Percentiles rank a stretch among this genome's conserved stretches.
phyloP scores from a whole-genome alignment of 2,329 filamentous ascomycete species.

The Aspergillus spinulosporus region DNA sequence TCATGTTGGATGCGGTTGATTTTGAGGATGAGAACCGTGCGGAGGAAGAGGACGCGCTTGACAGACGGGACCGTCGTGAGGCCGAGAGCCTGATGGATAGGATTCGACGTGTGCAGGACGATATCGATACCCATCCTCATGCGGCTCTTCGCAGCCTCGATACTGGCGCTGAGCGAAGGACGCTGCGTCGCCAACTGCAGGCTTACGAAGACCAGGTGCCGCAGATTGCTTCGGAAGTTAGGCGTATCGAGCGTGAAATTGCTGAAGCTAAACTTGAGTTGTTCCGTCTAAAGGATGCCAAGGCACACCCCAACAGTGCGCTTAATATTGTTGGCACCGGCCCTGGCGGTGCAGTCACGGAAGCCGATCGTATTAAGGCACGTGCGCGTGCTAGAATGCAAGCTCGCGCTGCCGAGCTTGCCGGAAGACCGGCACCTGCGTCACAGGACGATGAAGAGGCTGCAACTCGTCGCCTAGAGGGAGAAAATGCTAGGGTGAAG shows the following conservation, averaged over 20 bases:
- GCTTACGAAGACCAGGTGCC: conserved; percentile 85
- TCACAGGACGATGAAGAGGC: conserved; percentile 69
- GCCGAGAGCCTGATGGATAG: conserved; percentile 92
- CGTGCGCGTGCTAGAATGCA: conserved; percentile 98
- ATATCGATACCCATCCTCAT: conserved; percentile 90
- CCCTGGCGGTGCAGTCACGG: conserved; percentile 84
- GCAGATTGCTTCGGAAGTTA: conserved; percentile 86
- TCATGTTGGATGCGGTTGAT: conserved; percentile 92
- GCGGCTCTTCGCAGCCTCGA: conserved; percentile 68
- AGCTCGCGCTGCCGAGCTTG: conserved; percentile 90
- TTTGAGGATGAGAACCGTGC: conserved; percentile 87
- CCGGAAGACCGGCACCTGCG: conserved; percentile 75
- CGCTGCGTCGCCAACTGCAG: conserved; percentile 86
- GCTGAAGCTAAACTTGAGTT: conserved; percentile 88
- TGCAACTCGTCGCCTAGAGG: conserved; percentile 81
- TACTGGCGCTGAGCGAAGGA: conserved; percentile 81
- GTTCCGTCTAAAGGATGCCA: conserved; percentile 90
- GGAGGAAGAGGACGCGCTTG: conserved; percentile 89
- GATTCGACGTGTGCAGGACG: conserved; percentile 86
- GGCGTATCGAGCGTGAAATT: conserved; percentile 87
- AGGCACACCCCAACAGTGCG: conserved; percentile 80
- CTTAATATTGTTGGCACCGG: conserved; percentile 86
- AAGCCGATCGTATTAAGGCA: conserved; percentile 91
- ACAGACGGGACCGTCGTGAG: conserved; percentile 85
- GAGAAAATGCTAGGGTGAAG: conserved; percentile 77